Evolutionary conservation across 768 basidiomycete genomes (phyloP), one percentile per base, ranked within the genome.

Genomic region (Phanerochaete carnosa): DNA sequence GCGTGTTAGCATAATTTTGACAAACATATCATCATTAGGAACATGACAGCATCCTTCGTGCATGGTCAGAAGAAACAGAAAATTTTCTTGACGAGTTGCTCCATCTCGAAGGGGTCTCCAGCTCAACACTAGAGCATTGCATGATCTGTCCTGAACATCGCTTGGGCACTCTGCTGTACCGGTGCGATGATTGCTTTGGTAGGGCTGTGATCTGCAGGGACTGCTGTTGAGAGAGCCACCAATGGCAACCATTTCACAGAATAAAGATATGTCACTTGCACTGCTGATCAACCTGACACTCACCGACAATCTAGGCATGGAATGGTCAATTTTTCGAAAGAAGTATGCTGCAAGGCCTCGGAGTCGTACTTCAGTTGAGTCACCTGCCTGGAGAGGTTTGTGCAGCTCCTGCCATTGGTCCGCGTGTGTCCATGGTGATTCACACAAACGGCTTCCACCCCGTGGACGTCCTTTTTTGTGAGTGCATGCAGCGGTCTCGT

Each of bases 341-440:
- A 8, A 29, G 35, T 0, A 57, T 52, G 7, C 62, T 72, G 15
- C 25, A 52, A 28, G 52, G 39, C 6, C 45, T 69, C 13, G 71
- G 70, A 9, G 47, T 70, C 7, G 11, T 55, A 2, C 26, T 71
- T 19, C 70, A 74, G 50, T 65, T 75, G 7, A 68, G 71, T 5
- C 71, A 75, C 50, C 29, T 8, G 0, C 37, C n/a, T 6, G 63
- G 62, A 13, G 54, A 57, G 5, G 1, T 9, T 2, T 72, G 72
- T 54, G n/a, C 39, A 15, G 26, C 35, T 19, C 64, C 62, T 1
- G 11, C 7, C 2, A 26, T n/a, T 19, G 29, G 51, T 1, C 37
- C 29, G 8, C 12, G 53, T 54, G n/a, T 45, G 2, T 63, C 73
- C 53, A 55, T 66, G 8, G 58, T 73, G 4, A 25, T 74, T 19